Evolutionary conservation across 805 yeast genomes (phyloP).

Genomic region (Dipodascus geniculatus): DNA sequence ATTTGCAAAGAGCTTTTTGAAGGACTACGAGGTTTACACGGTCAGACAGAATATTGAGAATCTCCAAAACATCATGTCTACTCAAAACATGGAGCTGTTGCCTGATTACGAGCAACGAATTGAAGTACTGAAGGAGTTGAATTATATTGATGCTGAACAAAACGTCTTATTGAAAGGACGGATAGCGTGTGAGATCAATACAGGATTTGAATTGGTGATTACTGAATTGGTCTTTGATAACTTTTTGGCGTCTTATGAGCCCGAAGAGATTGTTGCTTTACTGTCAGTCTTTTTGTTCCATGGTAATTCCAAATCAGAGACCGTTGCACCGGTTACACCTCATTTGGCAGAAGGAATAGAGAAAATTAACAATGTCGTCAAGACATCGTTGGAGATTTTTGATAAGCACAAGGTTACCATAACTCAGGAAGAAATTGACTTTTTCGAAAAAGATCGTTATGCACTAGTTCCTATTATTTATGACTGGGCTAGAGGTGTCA

Average conservation of each 20-base stretch:
- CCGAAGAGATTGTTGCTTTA: slow-evolving; percentile 94
- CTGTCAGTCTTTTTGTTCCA: slow-evolving; percentile 89
- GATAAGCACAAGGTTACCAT: slow-evolving; percentile 53
- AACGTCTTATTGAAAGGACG: slow-evolving; percentile 79
- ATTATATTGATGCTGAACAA: slow-evolving; percentile 62
- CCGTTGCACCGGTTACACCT: slow-evolving; percentile 54
- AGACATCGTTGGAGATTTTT: slow-evolving; percentile 50
- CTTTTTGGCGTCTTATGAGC: slow-evolving; percentile 83
- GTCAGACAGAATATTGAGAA: slow-evolving; percentile 41
- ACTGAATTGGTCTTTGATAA: slow-evolving; percentile 88
- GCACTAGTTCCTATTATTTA: slow-evolving; percentile 88
- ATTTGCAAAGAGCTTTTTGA: slow-evolving; percentile 35
- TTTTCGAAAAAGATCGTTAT: slow-evolving; percentile 73
- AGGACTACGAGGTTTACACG: slow-evolving; percentile 34
- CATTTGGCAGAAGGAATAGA: slow-evolving; percentile 49
- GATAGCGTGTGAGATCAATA: slow-evolving; percentile 68
- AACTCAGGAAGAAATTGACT: slow-evolving; percentile 70
- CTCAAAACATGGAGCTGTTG: slow-evolving; percentile 75
- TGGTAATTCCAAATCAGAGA: slow-evolving; percentile 49
- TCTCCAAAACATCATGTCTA: slow-evolving; percentile 56
- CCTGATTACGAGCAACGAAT: slow-evolving; percentile 92
- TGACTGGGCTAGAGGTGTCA: slow-evolving; percentile 95
- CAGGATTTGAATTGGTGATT: slow-evolving; percentile 82
- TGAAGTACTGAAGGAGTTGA: slow-evolving; percentile 65
- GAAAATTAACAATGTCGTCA: slow-evolving; percentile 43